Evolutionary conservation across 169 alveolate genomes (phyloP).

Genomic region (Babesia bigemina): DNA sequence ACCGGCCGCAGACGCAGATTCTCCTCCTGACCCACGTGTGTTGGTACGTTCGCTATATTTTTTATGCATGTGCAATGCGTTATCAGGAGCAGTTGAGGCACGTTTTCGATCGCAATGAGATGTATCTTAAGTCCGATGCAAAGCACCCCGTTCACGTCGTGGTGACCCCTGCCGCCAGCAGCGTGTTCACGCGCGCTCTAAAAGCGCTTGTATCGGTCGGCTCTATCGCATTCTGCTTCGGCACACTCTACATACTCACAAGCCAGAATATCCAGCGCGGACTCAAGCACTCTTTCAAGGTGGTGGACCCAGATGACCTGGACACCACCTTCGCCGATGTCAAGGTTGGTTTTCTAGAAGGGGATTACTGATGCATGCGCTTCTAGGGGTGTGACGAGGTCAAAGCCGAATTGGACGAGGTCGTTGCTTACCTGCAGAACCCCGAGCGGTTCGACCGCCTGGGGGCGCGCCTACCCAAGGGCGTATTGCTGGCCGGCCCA

Average conservation of each 20-base stretch:
- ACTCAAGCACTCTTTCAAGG: slow-evolving; percentile 47
- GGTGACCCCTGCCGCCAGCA: slow-evolving; percentile 39
- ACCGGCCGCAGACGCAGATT: not conserved
- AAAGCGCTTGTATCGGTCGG: slow-evolving; percentile 46
- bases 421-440: slow-evolving; percentile 79
- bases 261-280: slow-evolving; percentile 77
- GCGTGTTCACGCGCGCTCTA: slow-evolving; percentile 16
- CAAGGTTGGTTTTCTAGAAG: slow-evolving; percentile 41
- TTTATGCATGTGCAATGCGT: not conserved
- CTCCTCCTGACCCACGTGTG: not conserved
- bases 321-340: slow-evolving; percentile 70
- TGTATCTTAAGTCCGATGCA: slow-evolving; percentile 43
- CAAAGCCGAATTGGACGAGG: slow-evolving; percentile 70
- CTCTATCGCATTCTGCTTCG: slow-evolving; percentile 62
- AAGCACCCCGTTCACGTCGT: slow-evolving; percentile 63
- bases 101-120: slow-evolving; percentile 41
- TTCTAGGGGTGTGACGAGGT: slow-evolving; percentile 75
- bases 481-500: slow-evolving; percentile 85
- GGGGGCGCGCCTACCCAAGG: slow-evolving; percentile 96
- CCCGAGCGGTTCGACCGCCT: slow-evolving; percentile 86
- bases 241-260: slow-evolving; percentile 52
- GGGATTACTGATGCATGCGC: not conserved
- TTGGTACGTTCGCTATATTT: not conserved
- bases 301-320: slow-evolving; percentile 54
- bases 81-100: slow-evolving; percentile 11